Evolutionary conservation across 108 stramenopile genomes (phyloP).

Genomic region (Nitzschia palea): DNA sequence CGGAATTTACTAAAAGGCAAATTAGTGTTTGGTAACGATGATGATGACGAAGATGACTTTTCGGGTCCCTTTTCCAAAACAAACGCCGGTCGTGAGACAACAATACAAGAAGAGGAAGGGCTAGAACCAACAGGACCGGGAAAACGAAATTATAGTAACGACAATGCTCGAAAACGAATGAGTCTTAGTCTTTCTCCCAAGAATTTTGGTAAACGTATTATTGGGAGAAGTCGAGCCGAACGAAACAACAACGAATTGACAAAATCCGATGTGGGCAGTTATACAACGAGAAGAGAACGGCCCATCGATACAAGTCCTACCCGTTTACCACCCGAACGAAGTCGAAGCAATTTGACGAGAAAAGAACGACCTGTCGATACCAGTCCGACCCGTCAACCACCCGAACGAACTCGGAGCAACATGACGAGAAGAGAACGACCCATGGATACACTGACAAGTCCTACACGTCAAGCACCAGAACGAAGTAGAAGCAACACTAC

Average conservation of each 20-base stretch:
- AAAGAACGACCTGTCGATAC: neutral
- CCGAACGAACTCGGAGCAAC: neutral
- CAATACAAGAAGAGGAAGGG: no score
- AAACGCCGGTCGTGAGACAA: no score
- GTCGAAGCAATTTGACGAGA: neutral
- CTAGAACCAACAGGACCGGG: no score
- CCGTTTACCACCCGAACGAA: neutral
- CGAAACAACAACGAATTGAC: neutral
- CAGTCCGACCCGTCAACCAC: neutral
- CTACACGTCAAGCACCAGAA: neutral
- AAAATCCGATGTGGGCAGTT: neutral
- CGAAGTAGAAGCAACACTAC: neutral
- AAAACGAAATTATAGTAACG: no score
- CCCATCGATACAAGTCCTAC: neutral
- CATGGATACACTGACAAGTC: no score
- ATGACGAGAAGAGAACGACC: neutral
- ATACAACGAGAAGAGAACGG: neutral
- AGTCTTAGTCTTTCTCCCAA: neutral
- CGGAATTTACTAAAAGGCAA: conserved; percentile 7
- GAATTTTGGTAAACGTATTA: neutral
- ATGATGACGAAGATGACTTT: neutral
- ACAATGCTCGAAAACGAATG: neutral
- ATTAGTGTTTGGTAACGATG: neutral
- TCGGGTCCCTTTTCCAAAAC: no score
- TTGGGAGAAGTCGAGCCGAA: neutral